Evolutionary conservation across 164 flowering plant genomes (phyloP).

Genomic region (Chloranthus sessilifolius): DNA sequence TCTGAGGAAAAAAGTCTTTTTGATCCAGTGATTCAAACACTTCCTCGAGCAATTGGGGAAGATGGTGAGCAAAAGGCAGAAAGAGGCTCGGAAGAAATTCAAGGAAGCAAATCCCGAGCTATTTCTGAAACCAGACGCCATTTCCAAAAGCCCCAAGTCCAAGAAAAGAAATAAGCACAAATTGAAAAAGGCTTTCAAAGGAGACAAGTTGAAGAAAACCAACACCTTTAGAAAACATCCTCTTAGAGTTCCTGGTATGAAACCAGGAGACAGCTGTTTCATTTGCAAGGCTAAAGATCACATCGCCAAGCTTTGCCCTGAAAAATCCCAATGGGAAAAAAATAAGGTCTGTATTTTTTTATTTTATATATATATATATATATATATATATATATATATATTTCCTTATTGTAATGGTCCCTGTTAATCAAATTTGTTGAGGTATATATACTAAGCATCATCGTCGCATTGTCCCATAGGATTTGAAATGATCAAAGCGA

Average conservation of each 20-base stretch:
- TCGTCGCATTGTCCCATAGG: no score
- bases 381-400: no score
- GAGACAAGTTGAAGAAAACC: neutral
- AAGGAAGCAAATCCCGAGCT: slow-evolving; percentile 57
- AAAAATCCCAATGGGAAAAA: slow-evolving; percentile 75
- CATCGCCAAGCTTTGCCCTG: slow-evolving; percentile 81
- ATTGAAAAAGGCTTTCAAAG: slow-evolving; percentile 26
- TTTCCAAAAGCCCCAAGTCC: slow-evolving; percentile 41
- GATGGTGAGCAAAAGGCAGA: slow-evolving; percentile 52
- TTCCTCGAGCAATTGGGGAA: no score
- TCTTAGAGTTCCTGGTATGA: slow-evolving; percentile 83
- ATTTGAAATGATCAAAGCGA: no score
- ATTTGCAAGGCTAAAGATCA: slow-evolving; percentile 77
- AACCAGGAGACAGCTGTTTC: slow-evolving; percentile 85
- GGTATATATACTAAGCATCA: no score
- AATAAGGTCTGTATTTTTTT: slow-evolving; percentile 46
- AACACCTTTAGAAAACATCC: slow-evolving; percentile 43
- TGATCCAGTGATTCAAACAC: neutral
- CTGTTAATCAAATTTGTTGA: no score
- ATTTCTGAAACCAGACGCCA: slow-evolving; percentile 52
- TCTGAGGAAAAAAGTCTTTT: no score
- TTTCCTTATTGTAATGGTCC: no score
- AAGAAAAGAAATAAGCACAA: slow-evolving; percentile 48
- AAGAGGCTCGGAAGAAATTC: slow-evolving; percentile 29
- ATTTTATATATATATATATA: no score